Evolutionary conservation across 1,284 basidiomycete genomes (phyloP).

Genomic region (Tylopilus sp.): DNA sequence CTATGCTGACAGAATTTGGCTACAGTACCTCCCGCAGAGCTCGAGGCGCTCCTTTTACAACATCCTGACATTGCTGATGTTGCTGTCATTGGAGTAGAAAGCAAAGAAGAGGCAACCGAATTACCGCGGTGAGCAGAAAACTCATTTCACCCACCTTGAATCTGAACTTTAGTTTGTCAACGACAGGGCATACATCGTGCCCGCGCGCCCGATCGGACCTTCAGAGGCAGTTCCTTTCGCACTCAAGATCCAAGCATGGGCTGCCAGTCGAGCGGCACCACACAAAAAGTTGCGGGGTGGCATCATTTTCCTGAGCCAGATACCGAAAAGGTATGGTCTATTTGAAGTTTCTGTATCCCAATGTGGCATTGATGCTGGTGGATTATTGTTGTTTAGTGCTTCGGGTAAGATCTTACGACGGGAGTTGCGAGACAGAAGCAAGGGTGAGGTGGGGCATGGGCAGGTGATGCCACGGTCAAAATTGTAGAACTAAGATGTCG

Average conservation of each 20-base stretch:
- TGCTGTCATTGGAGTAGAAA: conserved; percentile 79
- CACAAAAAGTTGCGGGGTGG: conserved; percentile 79
- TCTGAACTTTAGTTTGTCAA: not conserved
- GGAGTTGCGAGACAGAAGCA: conserved; percentile 69
- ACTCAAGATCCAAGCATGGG: conserved; percentile 69
- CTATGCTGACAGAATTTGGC: not conserved
- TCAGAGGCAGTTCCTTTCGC: conserved; percentile 56
- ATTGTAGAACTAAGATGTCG: conserved; percentile 4
- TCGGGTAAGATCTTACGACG: conserved; percentile 79
- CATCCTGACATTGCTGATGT: conserved; percentile 80
- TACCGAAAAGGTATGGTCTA: conserved; percentile 73
- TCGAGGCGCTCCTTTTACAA: conserved; percentile 79
- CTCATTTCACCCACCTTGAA: not conserved
- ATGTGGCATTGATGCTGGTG: not conserved
- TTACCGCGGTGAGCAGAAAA: conserved; percentile 67
- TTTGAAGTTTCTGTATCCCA: conserved; percentile 3
- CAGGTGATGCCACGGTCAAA: conserved; percentile 27
- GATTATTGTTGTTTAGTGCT: conserved; percentile 52
- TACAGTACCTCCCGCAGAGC: conserved; percentile 84
- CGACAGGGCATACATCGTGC: conserved; percentile 77
- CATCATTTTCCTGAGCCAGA: conserved; percentile 62
- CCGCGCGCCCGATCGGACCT: conserved; percentile 29
- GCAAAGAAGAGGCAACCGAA: conserved; percentile 75
- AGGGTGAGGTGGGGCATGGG: conserved; percentile 53
- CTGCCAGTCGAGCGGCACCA: conserved; percentile 67